Base-by-base conservation (phyloP, 2,329 filamentous ascomycete genomes). In the Phialocephala subalpina region DNA sequence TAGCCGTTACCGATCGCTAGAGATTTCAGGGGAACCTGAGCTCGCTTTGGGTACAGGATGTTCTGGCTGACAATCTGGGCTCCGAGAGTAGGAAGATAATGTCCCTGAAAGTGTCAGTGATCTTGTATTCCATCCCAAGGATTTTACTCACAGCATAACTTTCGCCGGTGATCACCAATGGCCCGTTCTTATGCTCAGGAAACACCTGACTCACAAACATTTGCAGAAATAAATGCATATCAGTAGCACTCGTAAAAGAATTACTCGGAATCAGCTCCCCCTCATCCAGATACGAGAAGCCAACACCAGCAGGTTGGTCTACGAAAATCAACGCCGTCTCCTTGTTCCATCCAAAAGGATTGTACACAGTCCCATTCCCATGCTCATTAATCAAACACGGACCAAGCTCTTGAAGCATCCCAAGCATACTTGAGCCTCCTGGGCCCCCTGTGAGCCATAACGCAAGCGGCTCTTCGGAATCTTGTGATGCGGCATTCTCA, bases 361-460 rank as follows among this genome's bases (percentile, higher is more conserved):
- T 80, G 60, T 83, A 73, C 47, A 80, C 69, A 40, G 83, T 79
- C 64, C 79, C 77, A 71, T 86, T 79, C 38, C 86, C 75, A 60
- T 84, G 73, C 66, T 82, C 76, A 45, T 74, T 73, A 14, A 74
- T 69, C 12, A 70, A 42, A 57, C 80, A 86, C 16, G 81, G 82
- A 5, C 88, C 88, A 27, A 83, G 79, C 70, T 88, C 87, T 18
- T 80, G 79, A 70, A 90, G 89, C 74, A 91, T 80, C 33, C 87
- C 87, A 56, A 86, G 81, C 80, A 91, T 82, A 65, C 86, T 88
- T 70, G 85, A 88, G 53, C 82, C 82, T 3, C 88, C 88, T 0
- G 88, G 88, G 0, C 88, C 88, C 52, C 89, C 88, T 71, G 88
- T 90, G 67, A 91, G 81, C 86, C 86, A 91, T 68, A 90, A 83